A percentile compares a stretch with the other conserved stretches of the same genome.
phyloP scores from a whole-genome alignment of 2,329 filamentous ascomycete species.

The Talaromyces sp. region DNA sequence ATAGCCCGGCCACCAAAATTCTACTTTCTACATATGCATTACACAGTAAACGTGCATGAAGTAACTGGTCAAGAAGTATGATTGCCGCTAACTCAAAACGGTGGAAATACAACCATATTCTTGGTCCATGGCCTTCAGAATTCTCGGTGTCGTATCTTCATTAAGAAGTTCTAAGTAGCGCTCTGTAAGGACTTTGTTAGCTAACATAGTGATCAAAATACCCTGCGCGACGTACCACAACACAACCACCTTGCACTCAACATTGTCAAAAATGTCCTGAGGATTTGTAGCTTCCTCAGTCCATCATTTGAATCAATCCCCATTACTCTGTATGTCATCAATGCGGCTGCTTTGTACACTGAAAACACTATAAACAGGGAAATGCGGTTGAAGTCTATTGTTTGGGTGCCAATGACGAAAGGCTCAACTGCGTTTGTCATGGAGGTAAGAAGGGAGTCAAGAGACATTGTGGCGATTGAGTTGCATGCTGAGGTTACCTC shows the following conservation, averaged over 20 bases:
- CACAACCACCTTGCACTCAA: background rate
- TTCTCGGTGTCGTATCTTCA: background rate
- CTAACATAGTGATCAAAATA: background rate
- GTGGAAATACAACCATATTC: background rate
- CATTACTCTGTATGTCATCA: background rate
- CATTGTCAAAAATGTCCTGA: background rate
- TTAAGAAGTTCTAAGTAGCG: background rate
- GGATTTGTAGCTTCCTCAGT: background rate
- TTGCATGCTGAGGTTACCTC: background rate
- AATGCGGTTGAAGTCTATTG: background rate
- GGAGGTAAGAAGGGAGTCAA: background rate
- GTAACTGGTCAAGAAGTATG: background rate
- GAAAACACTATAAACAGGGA: background rate
- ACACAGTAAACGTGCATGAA: background rate
- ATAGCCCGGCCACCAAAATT: no score
- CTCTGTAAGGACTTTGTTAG: background rate
- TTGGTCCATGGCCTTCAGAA: background rate
- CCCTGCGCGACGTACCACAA: background rate
- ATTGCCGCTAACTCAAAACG: background rate
- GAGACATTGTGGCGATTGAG: background rate
- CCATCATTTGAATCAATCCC: background rate
- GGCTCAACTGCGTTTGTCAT: background rate
- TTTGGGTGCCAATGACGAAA: background rate
- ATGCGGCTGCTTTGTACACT: background rate
- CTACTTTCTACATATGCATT: background rate